A percentile compares a stretch with the other conserved stretches of the same genome.
phyloP scores from a whole-genome alignment of 2,329 filamentous ascomycete genomes.

The Aspergillus thermomutatus region DNA sequence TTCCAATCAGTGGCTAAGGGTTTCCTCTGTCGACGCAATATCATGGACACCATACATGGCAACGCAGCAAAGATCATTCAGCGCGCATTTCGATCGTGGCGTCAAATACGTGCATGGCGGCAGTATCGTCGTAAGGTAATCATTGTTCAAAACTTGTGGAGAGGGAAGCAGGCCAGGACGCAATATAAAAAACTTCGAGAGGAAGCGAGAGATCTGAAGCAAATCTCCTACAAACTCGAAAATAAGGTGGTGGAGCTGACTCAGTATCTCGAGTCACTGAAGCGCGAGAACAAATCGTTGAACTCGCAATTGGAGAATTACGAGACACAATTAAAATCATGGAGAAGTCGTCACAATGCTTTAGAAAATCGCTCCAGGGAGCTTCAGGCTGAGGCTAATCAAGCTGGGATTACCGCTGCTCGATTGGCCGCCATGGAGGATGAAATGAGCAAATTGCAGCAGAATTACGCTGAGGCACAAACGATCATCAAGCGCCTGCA shows the following conservation, averaged over 20 bases:
- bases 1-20: slow-evolving; percentile 91
- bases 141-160: slow-evolving; percentile 89
- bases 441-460: slow-evolving; percentile 89
- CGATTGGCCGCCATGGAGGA: slow-evolving; percentile 88
- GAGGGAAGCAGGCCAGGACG: slow-evolving; percentile 74
- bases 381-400: slow-evolving; percentile 92
- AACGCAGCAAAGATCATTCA: slow-evolving; percentile 91
- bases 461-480: slow-evolving; percentile 84
- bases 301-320: slow-evolving; percentile 90
- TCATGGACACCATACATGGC: slow-evolving; percentile 88
- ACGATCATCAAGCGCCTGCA: slow-evolving; percentile 90
- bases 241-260: slow-evolving; percentile 99
- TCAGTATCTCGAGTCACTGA: slow-evolving; percentile 86
- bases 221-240: slow-evolving; percentile 98
- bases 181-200: slow-evolving; percentile 89
- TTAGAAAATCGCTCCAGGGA: slow-evolving; percentile 89
- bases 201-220: slow-evolving; percentile 96
- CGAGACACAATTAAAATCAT: slow-evolving; percentile 91
- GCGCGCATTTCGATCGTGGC: slow-evolving; percentile 79
- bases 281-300: slow-evolving; percentile 88
- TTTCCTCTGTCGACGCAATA: slow-evolving; percentile 82
- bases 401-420: slow-evolving; percentile 91
- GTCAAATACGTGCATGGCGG: slow-evolving; percentile 75
- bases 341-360: slow-evolving; percentile 87
- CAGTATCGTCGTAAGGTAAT: slow-evolving; percentile 86